These are phyloP conservation scores for Pleurotus tuber-regium DNA, from an alignment of 768 basidiomycete species.

Conservation along the genomic window DNA sequence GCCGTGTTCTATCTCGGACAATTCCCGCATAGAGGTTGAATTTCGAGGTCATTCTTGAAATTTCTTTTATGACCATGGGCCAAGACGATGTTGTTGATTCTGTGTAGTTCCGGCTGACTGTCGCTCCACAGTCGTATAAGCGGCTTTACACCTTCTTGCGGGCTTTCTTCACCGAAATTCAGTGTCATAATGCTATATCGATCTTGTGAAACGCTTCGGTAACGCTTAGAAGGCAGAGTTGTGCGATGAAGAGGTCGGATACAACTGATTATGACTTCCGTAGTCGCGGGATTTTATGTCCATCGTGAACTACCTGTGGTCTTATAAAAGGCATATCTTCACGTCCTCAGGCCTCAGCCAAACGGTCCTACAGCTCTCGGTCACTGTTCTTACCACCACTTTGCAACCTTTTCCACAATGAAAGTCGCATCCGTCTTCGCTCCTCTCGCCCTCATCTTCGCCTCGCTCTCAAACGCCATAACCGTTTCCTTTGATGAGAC, in stretches of 20 bases:
- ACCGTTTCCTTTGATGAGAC: constrained; percentile 40
- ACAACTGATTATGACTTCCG: too few species aligned
- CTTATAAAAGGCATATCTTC: background rate
- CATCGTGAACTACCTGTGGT: background rate
- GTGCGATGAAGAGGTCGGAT: background rate
- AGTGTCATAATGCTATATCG: background rate
- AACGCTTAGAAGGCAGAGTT: background rate
- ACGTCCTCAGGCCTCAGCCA: too few species aligned
- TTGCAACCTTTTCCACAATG: constrained; percentile 16
- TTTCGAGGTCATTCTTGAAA: too few species aligned
- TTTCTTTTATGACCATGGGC: background rate
- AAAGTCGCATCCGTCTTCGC: constrained; percentile 16
- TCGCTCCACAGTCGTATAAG: background rate
- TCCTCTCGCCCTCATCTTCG: constrained; percentile 21
- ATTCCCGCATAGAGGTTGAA: background rate
- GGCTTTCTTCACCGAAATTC: background rate
- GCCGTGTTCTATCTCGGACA: background rate
- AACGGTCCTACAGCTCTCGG: too few species aligned
- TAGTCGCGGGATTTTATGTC: background rate
- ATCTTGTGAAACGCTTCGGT: background rate
- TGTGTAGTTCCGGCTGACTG: background rate
- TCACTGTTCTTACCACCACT: too few species aligned
- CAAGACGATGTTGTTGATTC: background rate
- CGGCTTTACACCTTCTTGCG: background rate
- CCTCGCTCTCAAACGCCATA: constrained; percentile 24